phyloP scores from a whole-genome alignment of 2,329 filamentous ascomycete genomes.

The Chaetomiaceae sp. region DNA sequence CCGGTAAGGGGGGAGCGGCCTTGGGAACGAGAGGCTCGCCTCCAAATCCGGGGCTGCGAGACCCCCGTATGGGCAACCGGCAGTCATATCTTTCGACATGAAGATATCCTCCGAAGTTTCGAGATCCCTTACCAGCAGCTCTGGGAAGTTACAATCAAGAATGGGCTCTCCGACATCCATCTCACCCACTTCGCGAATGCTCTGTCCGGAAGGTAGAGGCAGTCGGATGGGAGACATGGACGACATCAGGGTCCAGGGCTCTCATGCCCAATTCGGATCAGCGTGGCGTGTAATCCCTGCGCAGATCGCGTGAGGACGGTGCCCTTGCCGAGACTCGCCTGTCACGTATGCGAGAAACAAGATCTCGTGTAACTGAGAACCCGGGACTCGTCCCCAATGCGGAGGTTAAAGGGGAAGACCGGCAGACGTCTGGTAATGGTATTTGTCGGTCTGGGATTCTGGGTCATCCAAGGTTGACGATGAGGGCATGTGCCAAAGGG shows the following conservation, averaged over 20 bases:
- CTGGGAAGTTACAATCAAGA: conserved; percentile 48
- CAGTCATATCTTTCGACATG: conserved; percentile 48
- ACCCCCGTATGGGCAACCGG: conserved; percentile 42
- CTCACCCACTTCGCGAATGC: neutral
- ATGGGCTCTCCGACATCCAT: conserved; percentile 13
- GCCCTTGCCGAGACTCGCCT: conserved; percentile 8
- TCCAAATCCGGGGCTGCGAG: conserved; percentile 31
- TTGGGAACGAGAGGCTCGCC: conserved; percentile 9
- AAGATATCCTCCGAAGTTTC: conserved; percentile 47
- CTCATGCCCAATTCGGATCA: conserved; percentile 22
- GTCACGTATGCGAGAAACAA: conserved; percentile 9
- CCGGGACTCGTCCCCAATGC: conserved; percentile 20
- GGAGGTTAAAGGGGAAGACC: conserved; percentile 8
- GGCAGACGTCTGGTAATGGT: conserved; percentile 1
- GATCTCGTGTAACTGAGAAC: conserved; percentile 21
- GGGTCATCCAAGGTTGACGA: neutral
- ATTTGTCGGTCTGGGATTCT: neutral
- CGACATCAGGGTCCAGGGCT: conserved; percentile 14
- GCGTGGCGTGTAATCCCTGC: conserved; percentile 23
- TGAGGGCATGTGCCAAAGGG: neutral
- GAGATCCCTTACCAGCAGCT: conserved; percentile 52
- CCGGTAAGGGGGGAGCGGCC: conserved; percentile 1
- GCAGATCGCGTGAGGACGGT: conserved; percentile 16
- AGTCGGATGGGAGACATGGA: conserved; percentile 2
- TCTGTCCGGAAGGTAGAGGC: neutral